Conservation (phyloP, 495 filamentous ascomycete genomes). For the Baudoinia panamericana region DNA sequence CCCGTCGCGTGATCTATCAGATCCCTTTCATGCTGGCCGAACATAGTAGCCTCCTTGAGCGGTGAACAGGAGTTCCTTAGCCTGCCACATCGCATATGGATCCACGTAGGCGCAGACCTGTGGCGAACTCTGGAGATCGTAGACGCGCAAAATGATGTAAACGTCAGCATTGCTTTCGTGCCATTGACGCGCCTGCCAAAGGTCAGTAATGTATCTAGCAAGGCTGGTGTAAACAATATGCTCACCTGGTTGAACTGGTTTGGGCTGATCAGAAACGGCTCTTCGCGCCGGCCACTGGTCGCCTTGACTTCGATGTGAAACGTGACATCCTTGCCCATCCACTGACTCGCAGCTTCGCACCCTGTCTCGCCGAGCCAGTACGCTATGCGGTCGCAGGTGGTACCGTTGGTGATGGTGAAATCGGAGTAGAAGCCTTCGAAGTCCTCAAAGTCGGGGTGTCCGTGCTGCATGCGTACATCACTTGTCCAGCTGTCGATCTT, state of each 20-base stretch:
- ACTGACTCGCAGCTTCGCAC: neutral
- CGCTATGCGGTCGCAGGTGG: constrained; percentile 1
- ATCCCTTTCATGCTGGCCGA: no score
- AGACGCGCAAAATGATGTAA: constrained; percentile 15
- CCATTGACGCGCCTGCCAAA: constrained; percentile 9
- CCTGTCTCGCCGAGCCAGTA: constrained; percentile 1
- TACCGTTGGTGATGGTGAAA: constrained; percentile 4
- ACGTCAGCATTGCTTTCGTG: constrained; percentile 6
- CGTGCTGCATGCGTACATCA: neutral
- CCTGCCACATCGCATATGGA: no score
- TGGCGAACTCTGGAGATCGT: neutral
- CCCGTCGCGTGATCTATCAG: no score
- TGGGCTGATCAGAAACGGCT: constrained; percentile 9
- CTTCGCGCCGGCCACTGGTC: constrained; percentile 3
- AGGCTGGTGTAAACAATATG: neutral
- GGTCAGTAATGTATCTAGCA: constrained; percentile 1
- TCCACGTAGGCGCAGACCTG: constrained; percentile 4
- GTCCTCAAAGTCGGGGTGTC: neutral
- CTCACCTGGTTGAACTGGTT: constrained; percentile 7
- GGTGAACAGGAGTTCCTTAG: no score
- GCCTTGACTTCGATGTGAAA: constrained; percentile 16
- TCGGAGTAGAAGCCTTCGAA: constrained; percentile 2
- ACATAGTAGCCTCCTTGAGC: no score
- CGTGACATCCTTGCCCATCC: neutral
- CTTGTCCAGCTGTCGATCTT: constrained; percentile 11